These are phyloP conservation scores for Metarhizium sp. DNA, from an alignment of 2,329 filamentous ascomycete species.

Conservation along the genomic window DNA sequence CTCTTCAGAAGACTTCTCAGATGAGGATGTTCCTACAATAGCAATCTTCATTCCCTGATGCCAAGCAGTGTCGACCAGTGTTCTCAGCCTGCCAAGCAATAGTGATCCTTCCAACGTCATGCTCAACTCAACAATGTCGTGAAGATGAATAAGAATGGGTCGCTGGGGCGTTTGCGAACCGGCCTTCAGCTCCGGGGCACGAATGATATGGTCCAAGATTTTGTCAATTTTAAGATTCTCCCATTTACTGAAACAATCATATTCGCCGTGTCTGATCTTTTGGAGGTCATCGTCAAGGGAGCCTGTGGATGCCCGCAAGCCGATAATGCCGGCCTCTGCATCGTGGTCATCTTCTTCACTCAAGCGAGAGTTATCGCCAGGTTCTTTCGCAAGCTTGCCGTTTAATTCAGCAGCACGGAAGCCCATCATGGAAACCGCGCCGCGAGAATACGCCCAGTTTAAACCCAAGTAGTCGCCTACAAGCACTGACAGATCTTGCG, in stretches of 20 bases:
- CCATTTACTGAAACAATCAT: conserved; percentile 38
- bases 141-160: conserved; percentile 64
- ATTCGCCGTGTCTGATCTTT: conserved; percentile 29
- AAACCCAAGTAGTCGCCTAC: conserved; percentile 62
- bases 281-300: conserved; percentile 34
- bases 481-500: conserved; percentile 61
- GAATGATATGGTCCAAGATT: conserved; percentile 47
- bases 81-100: conserved; percentile 61
- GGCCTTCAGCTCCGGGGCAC: conserved; percentile 31
- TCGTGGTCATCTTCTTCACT: conserved; percentile 26
- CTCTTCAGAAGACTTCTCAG: conserved; percentile 36
- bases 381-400: conserved; percentile 40
- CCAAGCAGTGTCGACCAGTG: conserved; percentile 63
- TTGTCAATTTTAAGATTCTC: conserved; percentile 52
- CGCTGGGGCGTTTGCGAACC: conserved; percentile 21
- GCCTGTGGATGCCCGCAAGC: conserved; percentile 16
- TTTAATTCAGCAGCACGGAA: conserved; percentile 47
- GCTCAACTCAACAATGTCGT: conserved; percentile 72
- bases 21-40: conserved; percentile 68
- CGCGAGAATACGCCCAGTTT: conserved; percentile 37
- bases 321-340: conserved; percentile 21
- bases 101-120: conserved; percentile 58
- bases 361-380: conserved; percentile 23
- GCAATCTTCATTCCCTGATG: conserved; percentile 62
- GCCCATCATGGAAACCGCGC: conserved; percentile 43